Evolutionary conservation across 176 grass and related monocot genomes (phyloP).

Genomic region (Chrysopogon serrulatus): DNA sequence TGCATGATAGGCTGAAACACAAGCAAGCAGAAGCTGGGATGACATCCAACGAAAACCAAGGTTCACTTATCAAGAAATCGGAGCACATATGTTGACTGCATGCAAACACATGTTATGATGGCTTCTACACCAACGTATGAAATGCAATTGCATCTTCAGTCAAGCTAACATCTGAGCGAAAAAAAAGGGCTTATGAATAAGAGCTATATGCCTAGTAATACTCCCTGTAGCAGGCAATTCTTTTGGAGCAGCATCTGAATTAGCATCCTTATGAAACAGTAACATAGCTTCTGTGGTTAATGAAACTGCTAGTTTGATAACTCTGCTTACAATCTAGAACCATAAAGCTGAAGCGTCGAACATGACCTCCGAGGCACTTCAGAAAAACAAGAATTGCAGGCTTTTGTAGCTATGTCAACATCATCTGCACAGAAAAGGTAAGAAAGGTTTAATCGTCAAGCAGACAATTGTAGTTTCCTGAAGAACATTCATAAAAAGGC

Average conservation of each 20-base stretch:
- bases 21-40: neutral
- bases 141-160: neutral
- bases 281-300: neutral
- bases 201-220: neutral
- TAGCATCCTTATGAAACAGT: neutral
- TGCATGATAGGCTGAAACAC: neutral
- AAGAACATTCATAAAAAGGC: neutral
- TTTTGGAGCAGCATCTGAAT: neutral
- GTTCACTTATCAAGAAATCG: neutral
- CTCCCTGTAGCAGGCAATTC: neutral
- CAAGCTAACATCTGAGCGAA: neutral
- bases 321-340: neutral
- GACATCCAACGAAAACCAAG: neutral
- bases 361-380: neutral
- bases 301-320: neutral
- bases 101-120: neutral
- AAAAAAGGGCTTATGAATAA: neutral
- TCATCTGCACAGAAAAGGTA: conserved; percentile 5
- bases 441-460: neutral
- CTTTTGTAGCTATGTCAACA: neutral
- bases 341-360: neutral
- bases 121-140: neutral
- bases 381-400: neutral
- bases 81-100: neutral
- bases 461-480: neutral